These are phyloP conservation scores for Acephala macrosclerotiorum DNA, from an alignment of 2,329 filamentous ascomycete species.

Conservation along the genomic window DNA sequence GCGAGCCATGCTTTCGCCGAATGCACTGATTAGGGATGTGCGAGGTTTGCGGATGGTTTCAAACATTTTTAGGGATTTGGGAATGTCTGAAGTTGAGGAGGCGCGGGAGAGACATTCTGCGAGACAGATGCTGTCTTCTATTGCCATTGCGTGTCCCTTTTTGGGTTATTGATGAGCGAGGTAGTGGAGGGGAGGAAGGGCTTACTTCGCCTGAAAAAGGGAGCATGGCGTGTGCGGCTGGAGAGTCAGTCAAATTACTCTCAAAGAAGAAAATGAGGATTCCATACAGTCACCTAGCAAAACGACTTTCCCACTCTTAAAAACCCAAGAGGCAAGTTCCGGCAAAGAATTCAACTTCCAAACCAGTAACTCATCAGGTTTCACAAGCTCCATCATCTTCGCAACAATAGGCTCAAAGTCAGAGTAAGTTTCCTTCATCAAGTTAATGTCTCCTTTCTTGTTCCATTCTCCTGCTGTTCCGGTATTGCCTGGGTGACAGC, in stretches of 20 bases:
- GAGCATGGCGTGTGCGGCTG: slow-evolving; percentile 48
- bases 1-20: slow-evolving; percentile 57
- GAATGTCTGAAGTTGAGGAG: slow-evolving; percentile 48
- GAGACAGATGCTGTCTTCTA: slow-evolving; percentile 66
- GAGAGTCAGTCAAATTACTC: background rate
- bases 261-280: background rate
- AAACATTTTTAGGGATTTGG: slow-evolving; percentile 51
- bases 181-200: background rate
- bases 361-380: slow-evolving; percentile 39
- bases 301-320: slow-evolving; percentile 45
- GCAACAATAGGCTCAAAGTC: slow-evolving; percentile 47
- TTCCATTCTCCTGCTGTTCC: slow-evolving; percentile 57
- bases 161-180: background rate
- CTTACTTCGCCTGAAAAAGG: slow-evolving; percentile 19
- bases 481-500: slow-evolving; percentile 68
- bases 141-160: slow-evolving; percentile 65
- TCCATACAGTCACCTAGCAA: slow-evolving; percentile 51
- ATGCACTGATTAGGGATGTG: slow-evolving; percentile 59
- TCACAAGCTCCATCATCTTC: slow-evolving; percentile 43
- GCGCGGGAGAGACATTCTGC: slow-evolving; percentile 9
- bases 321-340: slow-evolving; percentile 32
- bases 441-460: slow-evolving; percentile 48
- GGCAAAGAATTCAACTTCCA: slow-evolving; percentile 27
- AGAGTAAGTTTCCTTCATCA: slow-evolving; percentile 19
- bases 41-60: slow-evolving; percentile 54